These are phyloP conservation scores for Ramaria sp. DNA, from an alignment of 768 basidiomycete genomes.

Conservation along the genomic window DNA sequence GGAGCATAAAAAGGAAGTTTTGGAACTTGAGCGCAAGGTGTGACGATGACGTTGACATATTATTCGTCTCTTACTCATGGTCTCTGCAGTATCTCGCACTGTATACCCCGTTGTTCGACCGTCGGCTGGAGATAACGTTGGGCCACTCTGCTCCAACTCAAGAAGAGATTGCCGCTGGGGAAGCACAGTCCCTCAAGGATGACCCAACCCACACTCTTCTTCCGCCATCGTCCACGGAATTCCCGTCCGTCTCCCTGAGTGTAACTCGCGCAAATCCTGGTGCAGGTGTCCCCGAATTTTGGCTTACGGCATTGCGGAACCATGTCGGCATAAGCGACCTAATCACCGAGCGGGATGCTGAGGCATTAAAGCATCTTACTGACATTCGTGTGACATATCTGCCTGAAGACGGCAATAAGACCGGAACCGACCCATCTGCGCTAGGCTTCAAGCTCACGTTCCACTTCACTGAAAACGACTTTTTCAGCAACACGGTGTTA, in stretches of 20 bases:
- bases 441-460: conserved; percentile 92
- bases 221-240: conserved; percentile 24
- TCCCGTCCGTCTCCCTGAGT: conserved; percentile 19
- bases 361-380: conserved; percentile 69
- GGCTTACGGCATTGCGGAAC: conserved; percentile 93
- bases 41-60: conserved; percentile 14
- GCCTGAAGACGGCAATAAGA: conserved; percentile 30
- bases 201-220: conserved; percentile 61
- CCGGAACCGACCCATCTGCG: conserved; percentile 33
- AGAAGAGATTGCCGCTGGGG: conserved; percentile 79
- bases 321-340: conserved; percentile 77
- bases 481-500: conserved; percentile 73
- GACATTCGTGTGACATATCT: conserved; percentile 81
- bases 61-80: neutral
- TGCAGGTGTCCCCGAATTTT: conserved; percentile 83
- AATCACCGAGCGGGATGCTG: conserved; percentile 88
- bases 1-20: conserved; percentile 82
- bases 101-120: conserved; percentile 69
- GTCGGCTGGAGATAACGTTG: conserved; percentile 73
- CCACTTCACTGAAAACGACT: conserved; percentile 73
- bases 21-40: conserved; percentile 94
- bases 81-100: conserved; percentile 26
- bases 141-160: conserved; percentile 62
- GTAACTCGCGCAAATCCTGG: conserved; percentile 18
- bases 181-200: conserved; percentile 62